phyloP scores from a whole-genome alignment of 768 basidiomycete species.

The Sporobolomyces pararoseus region DNA sequence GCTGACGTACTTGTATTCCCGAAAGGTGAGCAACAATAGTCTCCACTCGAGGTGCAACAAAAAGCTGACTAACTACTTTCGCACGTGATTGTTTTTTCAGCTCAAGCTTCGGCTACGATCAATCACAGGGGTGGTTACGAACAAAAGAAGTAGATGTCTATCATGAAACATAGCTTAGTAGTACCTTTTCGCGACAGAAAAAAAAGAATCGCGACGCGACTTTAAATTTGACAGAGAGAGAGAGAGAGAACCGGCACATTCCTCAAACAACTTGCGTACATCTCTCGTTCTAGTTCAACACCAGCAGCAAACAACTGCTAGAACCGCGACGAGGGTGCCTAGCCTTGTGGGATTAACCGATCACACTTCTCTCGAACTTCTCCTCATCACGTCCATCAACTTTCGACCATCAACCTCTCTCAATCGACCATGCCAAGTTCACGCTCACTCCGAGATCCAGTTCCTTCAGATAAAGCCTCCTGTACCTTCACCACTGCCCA shows the following conservation, averaged over 20 bases:
- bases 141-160: constrained; percentile 7
- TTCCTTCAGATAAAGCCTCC: neutral
- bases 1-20: constrained; percentile 61
- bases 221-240: too few relatives aligned
- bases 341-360: too few relatives aligned
- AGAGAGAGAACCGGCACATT: too few relatives aligned
- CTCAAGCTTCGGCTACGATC: constrained; percentile 31
- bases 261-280: too few relatives aligned
- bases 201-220: neutral
- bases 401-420: too few relatives aligned
- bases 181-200: neutral
- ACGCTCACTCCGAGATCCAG: neutral
- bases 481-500: neutral
- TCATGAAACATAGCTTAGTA: neutral
- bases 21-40: constrained; percentile 8
- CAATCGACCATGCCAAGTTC: too few relatives aligned
- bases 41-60: neutral
- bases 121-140: constrained; percentile 22
- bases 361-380: too few relatives aligned
- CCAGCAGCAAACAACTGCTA: too few relatives aligned
- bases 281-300: too few relatives aligned
- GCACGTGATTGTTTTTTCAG: neutral
- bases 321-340: too few relatives aligned
- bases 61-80: neutral
- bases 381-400: too few relatives aligned